Evolutionary conservation across 192 early-diverging fungal genomes (phyloP), one percentile per base, ranked within the genome.

Genomic region (Backusella australiensis): DNA sequence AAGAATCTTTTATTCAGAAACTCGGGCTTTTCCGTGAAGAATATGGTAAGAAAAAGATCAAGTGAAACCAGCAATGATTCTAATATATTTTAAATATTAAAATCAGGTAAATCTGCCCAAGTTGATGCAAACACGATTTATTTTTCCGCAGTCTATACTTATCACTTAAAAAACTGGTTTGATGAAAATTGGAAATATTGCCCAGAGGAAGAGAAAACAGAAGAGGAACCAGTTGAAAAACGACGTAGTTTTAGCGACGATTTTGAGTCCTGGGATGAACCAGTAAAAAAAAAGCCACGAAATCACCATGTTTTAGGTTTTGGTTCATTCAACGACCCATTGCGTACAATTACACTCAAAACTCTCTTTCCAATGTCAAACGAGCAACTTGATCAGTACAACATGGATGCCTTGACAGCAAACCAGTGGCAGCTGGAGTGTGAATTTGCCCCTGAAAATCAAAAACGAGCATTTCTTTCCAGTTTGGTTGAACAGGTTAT

Each of bases 101-200:
- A 21, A 53, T 9, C 67, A 75, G 74, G 65, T 6, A 39, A 44
- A 41, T 29, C 21, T 59, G 36, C 41, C 19, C 26, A 63, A n/a
- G 74, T 42, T 21, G 38, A 39, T 19, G 7, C 44, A 4, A 32
- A 39, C 11, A 38, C 23, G 34, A 44, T 74, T 76, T 12, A 21
- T 46, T 38, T 65, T 9, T 72, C 84, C 0, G 86, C 82, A 1
- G 72, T 88, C 17, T 86, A 88, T 71, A 82, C 83, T 29, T 89
- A 89, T 59, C 79, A 85, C 75, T 67, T 89, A 5, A 81, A 83
- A 34, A 88, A 88, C 72, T 86, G 80, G 85, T 80, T 81, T 68
- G 85, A 89, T 46, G 86, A 88, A 38, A 86, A 89, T 49, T 89
- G 88, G 88, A 81, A 82, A 72, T 65, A 77, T 42, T 84, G 80